Evolutionary conservation across 768 basidiomycete genomes (phyloP).

Genomic region (Auriscalpium microsporum): DNA sequence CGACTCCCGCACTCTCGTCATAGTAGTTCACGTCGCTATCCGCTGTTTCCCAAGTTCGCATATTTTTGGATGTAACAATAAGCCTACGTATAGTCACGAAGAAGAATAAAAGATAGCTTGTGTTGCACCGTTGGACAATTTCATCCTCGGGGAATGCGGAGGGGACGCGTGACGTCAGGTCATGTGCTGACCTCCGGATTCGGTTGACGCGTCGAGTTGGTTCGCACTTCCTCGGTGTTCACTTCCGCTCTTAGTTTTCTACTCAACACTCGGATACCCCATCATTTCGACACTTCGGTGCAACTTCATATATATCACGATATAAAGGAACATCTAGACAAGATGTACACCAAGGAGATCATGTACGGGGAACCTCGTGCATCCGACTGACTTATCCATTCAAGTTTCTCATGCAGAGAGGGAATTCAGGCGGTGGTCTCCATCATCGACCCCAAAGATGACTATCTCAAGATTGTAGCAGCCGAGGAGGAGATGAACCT

Average conservation of each 20-base stretch:
- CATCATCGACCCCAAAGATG: conserved; percentile 73
- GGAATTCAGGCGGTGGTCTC: conserved; percentile 61
- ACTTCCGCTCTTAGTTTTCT: not conserved
- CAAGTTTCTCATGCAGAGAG: conserved; percentile 32
- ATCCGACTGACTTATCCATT: not conserved
- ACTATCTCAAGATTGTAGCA: conserved; percentile 65
- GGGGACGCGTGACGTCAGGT: not conserved
- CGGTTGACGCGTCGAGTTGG: not conserved
- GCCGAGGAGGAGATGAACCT: conserved; percentile 62
- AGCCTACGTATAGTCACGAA: not conserved
- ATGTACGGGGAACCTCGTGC: not conserved
- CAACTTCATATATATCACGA: not conserved
- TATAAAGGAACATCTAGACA: not conserved
- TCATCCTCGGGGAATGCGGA: not conserved
- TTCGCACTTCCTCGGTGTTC: not conserved
- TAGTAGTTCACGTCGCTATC: not conserved
- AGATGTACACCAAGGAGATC: conserved; percentile 1
- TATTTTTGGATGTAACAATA: conserved; percentile 1
- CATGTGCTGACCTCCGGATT: not conserved
- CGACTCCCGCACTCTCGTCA: not conserved
- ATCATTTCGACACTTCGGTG: not conserved
- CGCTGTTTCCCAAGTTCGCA: not conserved
- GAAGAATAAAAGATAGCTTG: not conserved
- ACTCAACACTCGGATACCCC: not conserved
- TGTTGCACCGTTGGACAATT: too few species aligned